Evolutionary conservation across 2,329 filamentous ascomycete genomes (phyloP).

Genomic region (Setomelanomma holmii): DNA sequence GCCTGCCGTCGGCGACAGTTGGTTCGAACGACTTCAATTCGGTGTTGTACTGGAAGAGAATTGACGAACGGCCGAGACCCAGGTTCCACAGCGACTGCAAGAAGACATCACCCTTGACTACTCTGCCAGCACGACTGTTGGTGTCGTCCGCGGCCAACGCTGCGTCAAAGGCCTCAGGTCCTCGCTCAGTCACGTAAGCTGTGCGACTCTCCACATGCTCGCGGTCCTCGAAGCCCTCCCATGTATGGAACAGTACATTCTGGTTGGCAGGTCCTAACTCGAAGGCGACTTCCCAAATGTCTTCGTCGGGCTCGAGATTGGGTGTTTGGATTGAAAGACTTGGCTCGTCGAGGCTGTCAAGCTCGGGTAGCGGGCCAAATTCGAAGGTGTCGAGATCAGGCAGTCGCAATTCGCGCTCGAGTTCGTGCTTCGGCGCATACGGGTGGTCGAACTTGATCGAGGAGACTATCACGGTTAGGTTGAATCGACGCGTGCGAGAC

Average conservation of each 20-base stretch:
- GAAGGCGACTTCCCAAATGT: slow-evolving; percentile 50
- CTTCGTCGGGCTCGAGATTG: slow-evolving; percentile 35
- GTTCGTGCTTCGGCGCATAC: slow-evolving; percentile 45
- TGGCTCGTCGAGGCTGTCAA: slow-evolving; percentile 42
- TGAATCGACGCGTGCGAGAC: slow-evolving; percentile 29
- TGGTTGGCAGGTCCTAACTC: slow-evolving; percentile 42
- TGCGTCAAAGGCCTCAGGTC: slow-evolving; percentile 70
- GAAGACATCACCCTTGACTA: slow-evolving; percentile 48
- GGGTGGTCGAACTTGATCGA: slow-evolving; percentile 49
- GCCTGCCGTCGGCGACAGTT: slow-evolving; percentile 52
- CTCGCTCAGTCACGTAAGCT: slow-evolving; percentile 72
- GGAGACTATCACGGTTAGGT: slow-evolving; percentile 40
- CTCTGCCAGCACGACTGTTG: slow-evolving; percentile 47
- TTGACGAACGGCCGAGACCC: slow-evolving; percentile 73
- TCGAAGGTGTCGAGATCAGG: slow-evolving; percentile 50
- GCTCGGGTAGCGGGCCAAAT: slow-evolving; percentile 48
- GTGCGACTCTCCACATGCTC: slow-evolving; percentile 52
- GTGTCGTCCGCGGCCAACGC: slow-evolving; percentile 54
- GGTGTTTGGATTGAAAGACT: slow-evolving; percentile 35
- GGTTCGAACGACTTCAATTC: slow-evolving; percentile 61
- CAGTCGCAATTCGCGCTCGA: slow-evolving; percentile 45
- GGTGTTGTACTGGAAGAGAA: slow-evolving; percentile 70
- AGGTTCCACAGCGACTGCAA: slow-evolving; percentile 67
- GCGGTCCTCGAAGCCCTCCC: slow-evolving; percentile 69
- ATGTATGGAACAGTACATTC: slow-evolving; percentile 63